These are phyloP conservation scores for Malassezia obtusa DNA, from an alignment of 1,284 basidiomycete genomes.

Conservation along the genomic window DNA sequence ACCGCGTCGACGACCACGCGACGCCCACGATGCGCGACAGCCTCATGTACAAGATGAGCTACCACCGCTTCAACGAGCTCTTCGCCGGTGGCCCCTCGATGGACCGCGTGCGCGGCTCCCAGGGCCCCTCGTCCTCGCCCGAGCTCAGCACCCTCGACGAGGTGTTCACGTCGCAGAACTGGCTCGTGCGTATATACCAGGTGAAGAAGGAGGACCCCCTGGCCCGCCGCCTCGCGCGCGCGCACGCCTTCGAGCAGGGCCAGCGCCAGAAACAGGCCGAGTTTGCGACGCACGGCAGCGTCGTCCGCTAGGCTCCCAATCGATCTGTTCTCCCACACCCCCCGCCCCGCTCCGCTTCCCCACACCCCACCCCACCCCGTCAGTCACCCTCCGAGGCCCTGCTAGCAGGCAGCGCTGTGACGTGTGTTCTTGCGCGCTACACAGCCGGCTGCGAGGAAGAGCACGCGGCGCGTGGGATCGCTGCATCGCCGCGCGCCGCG, in stretches of 20 bases:
- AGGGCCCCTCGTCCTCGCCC: conserved; percentile 26
- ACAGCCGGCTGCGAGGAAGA: background rate
- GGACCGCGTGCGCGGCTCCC: conserved; percentile 36
- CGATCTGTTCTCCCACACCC: background rate
- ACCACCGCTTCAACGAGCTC: conserved; percentile 45
- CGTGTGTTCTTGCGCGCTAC: background rate
- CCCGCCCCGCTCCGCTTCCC: too few relatives aligned
- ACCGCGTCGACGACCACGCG: conserved; percentile 79
- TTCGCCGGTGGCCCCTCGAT: conserved; percentile 49
- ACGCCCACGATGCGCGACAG: conserved; percentile 85
- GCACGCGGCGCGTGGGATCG: background rate
- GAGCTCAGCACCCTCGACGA: conserved; percentile 42
- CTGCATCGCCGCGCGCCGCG: conserved; percentile 2
- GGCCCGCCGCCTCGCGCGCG: conserved; percentile 61
- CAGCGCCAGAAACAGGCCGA: conserved; percentile 60
- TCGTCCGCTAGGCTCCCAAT: conserved; percentile 5
- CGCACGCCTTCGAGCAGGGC: conserved; percentile 71
- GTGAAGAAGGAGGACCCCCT: conserved; percentile 90
- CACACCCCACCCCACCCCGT: too few relatives aligned
- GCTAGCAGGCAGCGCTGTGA: too few relatives aligned
- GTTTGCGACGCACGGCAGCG: background rate
- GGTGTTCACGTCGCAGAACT: conserved; percentile 46
- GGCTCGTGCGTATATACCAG: conserved; percentile 68
- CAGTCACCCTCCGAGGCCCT: too few relatives aligned
- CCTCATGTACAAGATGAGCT: conserved; percentile 59